phyloP scores from a whole-genome alignment of 1,139 yeast species.

The Scheffersomyces titani region DNA sequence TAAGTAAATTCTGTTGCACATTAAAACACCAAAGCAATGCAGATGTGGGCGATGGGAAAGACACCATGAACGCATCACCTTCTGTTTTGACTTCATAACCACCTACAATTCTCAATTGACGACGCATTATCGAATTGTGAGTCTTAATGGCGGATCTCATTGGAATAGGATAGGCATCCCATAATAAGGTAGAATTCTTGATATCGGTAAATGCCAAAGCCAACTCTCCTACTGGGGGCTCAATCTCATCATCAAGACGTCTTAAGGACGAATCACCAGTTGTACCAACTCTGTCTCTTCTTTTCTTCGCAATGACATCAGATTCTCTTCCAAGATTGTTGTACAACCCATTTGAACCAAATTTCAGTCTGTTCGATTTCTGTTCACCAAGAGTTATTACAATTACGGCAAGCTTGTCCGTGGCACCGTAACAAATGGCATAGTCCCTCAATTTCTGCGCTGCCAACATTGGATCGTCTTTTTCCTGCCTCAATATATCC shows the following conservation, averaged over 20 bases:
- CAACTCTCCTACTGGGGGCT: conserved; percentile 91
- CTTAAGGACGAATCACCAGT: conserved; percentile 82
- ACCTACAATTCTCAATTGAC: conserved; percentile 88
- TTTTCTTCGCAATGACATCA: conserved; percentile 45
- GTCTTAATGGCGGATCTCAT: conserved; percentile 97
- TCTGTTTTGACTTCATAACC: conserved; percentile 98
- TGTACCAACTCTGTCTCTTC: conserved; percentile 51
- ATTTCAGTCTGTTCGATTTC: conserved; percentile 28
- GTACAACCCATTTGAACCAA: conserved; percentile 33
- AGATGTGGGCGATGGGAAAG: conserved; percentile 89
- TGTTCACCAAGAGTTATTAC: conserved; percentile 66
- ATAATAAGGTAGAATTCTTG: conserved; percentile 85
- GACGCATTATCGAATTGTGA: conserved; percentile 92
- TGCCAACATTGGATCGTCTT: conserved; percentile 84
- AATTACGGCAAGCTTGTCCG: conserved; percentile 80
- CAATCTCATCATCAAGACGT: conserved; percentile 86
- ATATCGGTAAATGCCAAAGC: conserved; percentile 98
- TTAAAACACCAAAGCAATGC: conserved; percentile 94
- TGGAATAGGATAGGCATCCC: conserved; percentile 93
- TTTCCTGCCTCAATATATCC: conserved; percentile 82
- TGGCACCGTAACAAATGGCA: conserved; percentile 90
- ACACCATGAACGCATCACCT: conserved; percentile 99
- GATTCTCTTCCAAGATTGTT: conserved; percentile 43
- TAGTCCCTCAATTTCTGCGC: conserved; percentile 93
- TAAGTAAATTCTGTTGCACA: conserved; percentile 79